A percentile compares a stretch with the other conserved stretches of the same genome.
Evolutionary conservation across 768 basidiomycete species (phyloP).

Genomic region (Cystofilobasidium capitatum): DNA sequence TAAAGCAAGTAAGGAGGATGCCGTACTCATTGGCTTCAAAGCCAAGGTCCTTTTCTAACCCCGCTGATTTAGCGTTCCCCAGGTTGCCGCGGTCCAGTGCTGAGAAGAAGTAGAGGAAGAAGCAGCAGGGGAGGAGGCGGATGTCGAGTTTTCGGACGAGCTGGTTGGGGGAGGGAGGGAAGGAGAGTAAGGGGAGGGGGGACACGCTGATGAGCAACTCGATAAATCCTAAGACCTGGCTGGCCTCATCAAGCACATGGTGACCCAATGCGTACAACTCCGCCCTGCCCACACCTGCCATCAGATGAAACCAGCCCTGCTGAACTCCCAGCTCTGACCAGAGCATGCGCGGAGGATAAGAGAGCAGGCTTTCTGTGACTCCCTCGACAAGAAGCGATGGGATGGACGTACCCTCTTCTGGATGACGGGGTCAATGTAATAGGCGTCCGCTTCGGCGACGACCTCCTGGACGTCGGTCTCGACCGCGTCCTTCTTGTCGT

Average conservation of each 20-base stretch:
- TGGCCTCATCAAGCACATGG: too few species aligned
- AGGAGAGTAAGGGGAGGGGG: too few species aligned
- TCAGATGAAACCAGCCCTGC: too few species aligned
- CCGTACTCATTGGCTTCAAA: constrained; percentile 47
- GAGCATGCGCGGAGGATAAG: too few species aligned
- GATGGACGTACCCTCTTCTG: not conserved
- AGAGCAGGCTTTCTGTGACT: too few species aligned
- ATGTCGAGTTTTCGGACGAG: not conserved
- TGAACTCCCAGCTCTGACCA: too few species aligned
- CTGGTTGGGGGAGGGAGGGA: too few species aligned
- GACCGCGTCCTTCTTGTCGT: not conserved
- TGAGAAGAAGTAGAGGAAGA: not conserved
- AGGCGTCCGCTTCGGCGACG: not conserved
- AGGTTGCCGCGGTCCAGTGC: constrained; percentile 40
- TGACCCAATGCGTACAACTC: too few species aligned
- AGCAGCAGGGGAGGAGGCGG: not conserved
- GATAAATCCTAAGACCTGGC: too few species aligned
- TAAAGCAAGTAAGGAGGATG: not conserved
- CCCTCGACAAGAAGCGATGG: not conserved
- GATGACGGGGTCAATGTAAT: not conserved
- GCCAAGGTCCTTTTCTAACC: constrained; percentile 44
- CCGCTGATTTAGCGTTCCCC: constrained; percentile 49
- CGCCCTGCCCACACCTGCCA: too few species aligned
- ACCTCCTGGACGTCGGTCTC: not conserved
- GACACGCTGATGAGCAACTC: not conserved